Base-by-base conservation (phyloP, 2,329 filamentous ascomycete genomes). In the Exophiala sideris region DNA sequence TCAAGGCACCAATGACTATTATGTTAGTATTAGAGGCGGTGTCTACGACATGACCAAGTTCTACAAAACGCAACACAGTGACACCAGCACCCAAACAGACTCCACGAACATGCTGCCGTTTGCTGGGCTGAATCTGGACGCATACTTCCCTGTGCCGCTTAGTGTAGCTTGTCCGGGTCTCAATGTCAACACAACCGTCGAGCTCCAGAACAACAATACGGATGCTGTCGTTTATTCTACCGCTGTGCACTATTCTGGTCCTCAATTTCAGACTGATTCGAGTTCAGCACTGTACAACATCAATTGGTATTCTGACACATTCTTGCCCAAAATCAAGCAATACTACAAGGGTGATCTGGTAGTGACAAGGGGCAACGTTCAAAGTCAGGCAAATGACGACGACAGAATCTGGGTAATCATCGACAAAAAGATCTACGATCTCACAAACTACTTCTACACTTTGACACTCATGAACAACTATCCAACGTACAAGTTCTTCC, bases 21-120 rank as follows among this genome's bases (percentile, higher is more conserved):
- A 81, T 75, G 92, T 97, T 65, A 90, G 88, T 64, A 85, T 95
- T 62, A 87, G 86, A 53, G 94, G 94, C 58, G 84, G 84, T 39
- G 92, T 97, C 32, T 99, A 97, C 72, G 94, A 99, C 65, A 83
- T 99, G 41, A 83, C 85, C 49, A 88, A 91, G 52, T 99, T 95
- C 70, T 96, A 87, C 84, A 89, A 81, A 66, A 73, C 81, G 18
- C 83, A 95, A 53, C 94, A 99, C 74, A 92, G 89, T 67, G 90
- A 95, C 66, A 84, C 74, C 8, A 72, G 70, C 45, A 83, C 81
- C 48, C 76, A 85, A 54, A 86, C 84, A 1, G 76, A 74, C 3
- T 74, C 79, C 1, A 72, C 76, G 6, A 73, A 77, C 51, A 97
- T 99, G 94, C 66, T 83, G 59, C 84, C 83, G 1, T 85, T 96